Conservation (phyloP, 805 yeast species). For the Yarrowia yakushimensis region DNA sequence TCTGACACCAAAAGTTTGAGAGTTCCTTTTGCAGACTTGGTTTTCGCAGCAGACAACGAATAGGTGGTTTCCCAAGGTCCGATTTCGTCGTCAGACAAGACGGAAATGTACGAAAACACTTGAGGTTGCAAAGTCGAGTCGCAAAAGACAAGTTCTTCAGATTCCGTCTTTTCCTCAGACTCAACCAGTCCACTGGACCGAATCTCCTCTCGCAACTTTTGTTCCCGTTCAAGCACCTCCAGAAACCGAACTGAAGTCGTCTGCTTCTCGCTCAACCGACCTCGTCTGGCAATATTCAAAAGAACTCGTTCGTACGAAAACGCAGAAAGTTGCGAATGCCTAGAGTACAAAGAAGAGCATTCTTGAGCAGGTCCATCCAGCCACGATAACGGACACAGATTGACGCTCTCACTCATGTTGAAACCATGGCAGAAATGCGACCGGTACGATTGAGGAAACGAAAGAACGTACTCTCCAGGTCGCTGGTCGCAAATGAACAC, state of each 20-base stretch:
- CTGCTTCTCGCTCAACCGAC: background rate
- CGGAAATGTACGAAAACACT: background rate
- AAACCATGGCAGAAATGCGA: conserved; percentile 84
- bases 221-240: background rate
- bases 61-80: conserved; percentile 1
- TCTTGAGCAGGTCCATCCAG: conserved; percentile 34
- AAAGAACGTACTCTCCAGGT: conserved; percentile 75
- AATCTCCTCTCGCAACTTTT: background rate
- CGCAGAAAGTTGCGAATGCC: conserved; percentile 34
- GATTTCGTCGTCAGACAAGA: background rate
- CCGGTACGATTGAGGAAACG: conserved; percentile 83
- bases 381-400: conserved; percentile 39
- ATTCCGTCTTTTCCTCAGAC: background rate
- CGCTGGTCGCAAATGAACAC: conserved; percentile 61
- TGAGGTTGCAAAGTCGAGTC: background rate
- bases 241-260: background rate
- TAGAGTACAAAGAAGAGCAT: conserved; percentile 33
- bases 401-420: conserved; percentile 46
- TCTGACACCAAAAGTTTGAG: background rate
- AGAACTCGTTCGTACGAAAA: conserved; percentile 37
- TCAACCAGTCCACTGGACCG: background rate
- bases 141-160: background rate
- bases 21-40: background rate
- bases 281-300: conserved; percentile 27
- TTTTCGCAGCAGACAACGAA: background rate